phyloP scores from a whole-genome alignment of 805 yeast species.

The Myxozyma melibiosi region DNA sequence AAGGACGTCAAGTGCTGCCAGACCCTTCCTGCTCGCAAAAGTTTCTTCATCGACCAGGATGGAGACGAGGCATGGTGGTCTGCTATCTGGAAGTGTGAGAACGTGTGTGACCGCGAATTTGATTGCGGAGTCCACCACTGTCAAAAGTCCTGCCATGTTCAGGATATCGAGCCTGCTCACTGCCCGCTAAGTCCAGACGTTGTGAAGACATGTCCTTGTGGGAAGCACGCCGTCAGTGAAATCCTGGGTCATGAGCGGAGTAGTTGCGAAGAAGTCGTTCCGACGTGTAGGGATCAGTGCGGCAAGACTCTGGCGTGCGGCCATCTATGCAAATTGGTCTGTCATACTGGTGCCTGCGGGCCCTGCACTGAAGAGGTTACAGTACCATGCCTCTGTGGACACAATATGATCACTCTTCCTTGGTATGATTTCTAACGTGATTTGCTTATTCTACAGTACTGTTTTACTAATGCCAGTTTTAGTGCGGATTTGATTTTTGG shows the following conservation, averaged over 20 bases:
- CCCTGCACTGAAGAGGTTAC: constrained; percentile 61
- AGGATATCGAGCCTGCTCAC: constrained; percentile 43
- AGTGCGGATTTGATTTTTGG: constrained; percentile 21
- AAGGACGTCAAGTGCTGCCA: constrained; percentile 51
- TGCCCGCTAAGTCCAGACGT: constrained; percentile 68
- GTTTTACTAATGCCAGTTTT: background rate
- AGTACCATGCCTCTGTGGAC: constrained; percentile 64
- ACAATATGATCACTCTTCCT: constrained; percentile 34
- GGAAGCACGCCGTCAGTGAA: constrained; percentile 55
- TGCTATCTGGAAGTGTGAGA: constrained; percentile 56
- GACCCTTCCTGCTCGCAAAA: constrained; percentile 12
- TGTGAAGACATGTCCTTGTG: constrained; percentile 77
- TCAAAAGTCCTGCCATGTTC: constrained; percentile 56
- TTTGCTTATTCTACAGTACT: too few relatives aligned
- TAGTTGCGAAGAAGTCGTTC: constrained; percentile 75
- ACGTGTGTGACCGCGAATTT: constrained; percentile 48
- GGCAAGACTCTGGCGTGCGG: constrained; percentile 71
- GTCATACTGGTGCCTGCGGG: constrained; percentile 79
- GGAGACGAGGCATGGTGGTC: constrained; percentile 45
- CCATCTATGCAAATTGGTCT: constrained; percentile 62
- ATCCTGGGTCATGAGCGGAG: constrained; percentile 47
- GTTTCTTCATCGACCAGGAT: constrained; percentile 35
- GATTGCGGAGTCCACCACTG: constrained; percentile 70
- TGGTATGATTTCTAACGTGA: constrained; percentile 22
- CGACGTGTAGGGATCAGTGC: constrained; percentile 70